Conservation (phyloP, 495 filamentous ascomycete genomes). For the Xylaria intraflava region DNA sequence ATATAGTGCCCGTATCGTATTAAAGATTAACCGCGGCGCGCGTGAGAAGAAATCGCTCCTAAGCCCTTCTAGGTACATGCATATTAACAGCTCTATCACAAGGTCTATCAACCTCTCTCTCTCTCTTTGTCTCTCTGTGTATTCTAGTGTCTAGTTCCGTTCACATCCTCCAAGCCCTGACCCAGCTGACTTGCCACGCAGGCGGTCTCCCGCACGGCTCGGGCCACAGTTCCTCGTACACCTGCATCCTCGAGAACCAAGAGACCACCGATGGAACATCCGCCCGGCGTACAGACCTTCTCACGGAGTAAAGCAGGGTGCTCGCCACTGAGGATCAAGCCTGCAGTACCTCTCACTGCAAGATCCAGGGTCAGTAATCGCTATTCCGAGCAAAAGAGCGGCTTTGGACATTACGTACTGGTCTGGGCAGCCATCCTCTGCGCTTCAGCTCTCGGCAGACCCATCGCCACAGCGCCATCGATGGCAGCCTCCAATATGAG, state of each 20-base stretch:
- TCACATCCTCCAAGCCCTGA: slow-evolving; percentile 44
- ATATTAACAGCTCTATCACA: background rate
- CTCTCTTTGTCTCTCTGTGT: background rate
- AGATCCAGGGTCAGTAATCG: background rate
- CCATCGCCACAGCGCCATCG: slow-evolving; percentile 77
- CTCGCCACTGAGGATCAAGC: slow-evolving; percentile 62
- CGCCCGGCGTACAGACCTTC: slow-evolving; percentile 73
- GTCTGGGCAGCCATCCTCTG: slow-evolving; percentile 77
- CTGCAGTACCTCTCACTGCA: slow-evolving; percentile 57
- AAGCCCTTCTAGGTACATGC: slow-evolving; percentile 6
- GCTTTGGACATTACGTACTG: slow-evolving; percentile 14
- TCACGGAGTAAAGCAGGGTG: slow-evolving; percentile 71
- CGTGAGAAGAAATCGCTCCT: background rate
- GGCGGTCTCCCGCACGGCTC: slow-evolving; percentile 71
- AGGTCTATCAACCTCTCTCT: background rate
- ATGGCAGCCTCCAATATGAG: slow-evolving; percentile 71
- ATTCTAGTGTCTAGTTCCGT: slow-evolving; percentile 29
- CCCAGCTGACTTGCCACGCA: slow-evolving; percentile 69
- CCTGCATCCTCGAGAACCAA: slow-evolving; percentile 70
- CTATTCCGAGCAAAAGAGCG: background rate
- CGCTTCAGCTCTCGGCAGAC: slow-evolving; percentile 67
- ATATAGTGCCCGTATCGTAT: background rate
- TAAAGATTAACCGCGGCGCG: slow-evolving; percentile 1
- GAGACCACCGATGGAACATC: slow-evolving; percentile 73
- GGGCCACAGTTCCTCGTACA: slow-evolving; percentile 61